Evolutionary conservation across 176 grass and related monocot genomes (phyloP).

Genomic region (Musa beccarii): DNA sequence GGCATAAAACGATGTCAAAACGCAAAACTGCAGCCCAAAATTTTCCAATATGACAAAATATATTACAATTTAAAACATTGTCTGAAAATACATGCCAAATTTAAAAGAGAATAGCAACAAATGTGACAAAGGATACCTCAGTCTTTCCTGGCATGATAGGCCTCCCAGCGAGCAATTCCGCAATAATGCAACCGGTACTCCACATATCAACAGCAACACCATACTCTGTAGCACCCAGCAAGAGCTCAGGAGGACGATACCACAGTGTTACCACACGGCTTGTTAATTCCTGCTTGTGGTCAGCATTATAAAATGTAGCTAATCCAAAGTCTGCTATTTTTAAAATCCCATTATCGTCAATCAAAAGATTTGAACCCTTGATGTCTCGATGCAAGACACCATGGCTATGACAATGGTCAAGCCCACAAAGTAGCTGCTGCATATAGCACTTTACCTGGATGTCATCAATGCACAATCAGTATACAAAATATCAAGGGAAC

Average conservation of each 20-base stretch:
- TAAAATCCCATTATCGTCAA: constrained; percentile 82
- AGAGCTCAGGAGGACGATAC: constrained; percentile 96
- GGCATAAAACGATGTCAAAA: not conserved
- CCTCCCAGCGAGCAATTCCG: constrained; percentile 82
- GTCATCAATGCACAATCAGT: constrained; percentile 24
- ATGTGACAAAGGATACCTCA: constrained; percentile 45
- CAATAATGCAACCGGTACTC: constrained; percentile 97
- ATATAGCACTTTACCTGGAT: constrained; percentile 99
- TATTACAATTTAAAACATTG: not conserved
- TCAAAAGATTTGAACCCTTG: constrained; percentile 90
- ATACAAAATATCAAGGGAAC: not conserved
- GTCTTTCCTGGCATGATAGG: constrained; percentile 99
- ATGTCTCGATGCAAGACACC: constrained; percentile 96
- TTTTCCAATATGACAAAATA: not conserved
- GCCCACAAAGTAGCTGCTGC: constrained; percentile 85
- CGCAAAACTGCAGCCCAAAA: not conserved
- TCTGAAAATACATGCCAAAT: not conserved
- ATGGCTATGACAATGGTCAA: constrained; percentile 77
- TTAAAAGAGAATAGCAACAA: not conserved
- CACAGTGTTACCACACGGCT: constrained; percentile 94
- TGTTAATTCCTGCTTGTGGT: constrained; percentile 83
- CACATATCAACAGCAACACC: constrained; percentile 84
- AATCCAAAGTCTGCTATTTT: constrained; percentile 99
- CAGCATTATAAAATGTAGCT: constrained; percentile 89
- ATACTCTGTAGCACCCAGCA: constrained; percentile 86